phyloP scores from a whole-genome alignment of 164 flowering plant species.

The Hamamelis virginiana region DNA sequence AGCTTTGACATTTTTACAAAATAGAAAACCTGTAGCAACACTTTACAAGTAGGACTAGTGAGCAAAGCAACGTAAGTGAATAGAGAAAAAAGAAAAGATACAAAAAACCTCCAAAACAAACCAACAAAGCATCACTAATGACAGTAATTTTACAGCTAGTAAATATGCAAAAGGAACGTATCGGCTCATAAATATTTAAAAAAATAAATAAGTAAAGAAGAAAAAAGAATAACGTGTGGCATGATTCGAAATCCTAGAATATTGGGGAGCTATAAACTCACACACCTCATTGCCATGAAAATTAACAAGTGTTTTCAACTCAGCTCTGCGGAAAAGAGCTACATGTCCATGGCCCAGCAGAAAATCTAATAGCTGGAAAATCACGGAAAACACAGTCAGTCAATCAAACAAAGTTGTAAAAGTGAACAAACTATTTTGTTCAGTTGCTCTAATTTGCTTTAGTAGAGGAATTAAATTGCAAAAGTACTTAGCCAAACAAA shows the following conservation, averaged over 20 bases:
- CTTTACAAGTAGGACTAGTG: not conserved
- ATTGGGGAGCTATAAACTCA: not conserved
- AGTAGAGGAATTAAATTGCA: not conserved
- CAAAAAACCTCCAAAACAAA: not conserved
- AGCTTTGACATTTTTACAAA: not conserved
- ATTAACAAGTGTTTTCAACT: constrained; percentile 89
- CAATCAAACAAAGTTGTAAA: constrained; percentile 1
- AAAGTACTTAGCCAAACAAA: not conserved
- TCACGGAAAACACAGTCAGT: constrained; percentile 7
- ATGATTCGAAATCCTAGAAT: not conserved
- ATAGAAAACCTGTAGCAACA: not conserved
- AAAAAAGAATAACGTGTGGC: not conserved
- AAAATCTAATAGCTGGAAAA: constrained; percentile 71
- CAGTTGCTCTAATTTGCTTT: not conserved
- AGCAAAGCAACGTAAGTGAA: not conserved
- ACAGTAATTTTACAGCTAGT: not conserved
- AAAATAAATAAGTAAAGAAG: not conserved
- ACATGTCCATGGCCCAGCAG: constrained; percentile 72
- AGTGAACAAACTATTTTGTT: not conserved
- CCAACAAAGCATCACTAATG: not conserved
- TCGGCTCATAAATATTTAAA: not conserved
- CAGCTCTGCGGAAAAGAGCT: constrained; percentile 97
- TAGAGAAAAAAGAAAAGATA: no score
- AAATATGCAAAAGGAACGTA: not conserved
- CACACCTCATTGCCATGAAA: constrained; percentile 95